Percentiles rank a stretch among this genome's conserved stretches.
Evolutionary conservation across 2,329 filamentous ascomycete genomes (phyloP).

Genomic region (Fonsecaea multimorphosa): DNA sequence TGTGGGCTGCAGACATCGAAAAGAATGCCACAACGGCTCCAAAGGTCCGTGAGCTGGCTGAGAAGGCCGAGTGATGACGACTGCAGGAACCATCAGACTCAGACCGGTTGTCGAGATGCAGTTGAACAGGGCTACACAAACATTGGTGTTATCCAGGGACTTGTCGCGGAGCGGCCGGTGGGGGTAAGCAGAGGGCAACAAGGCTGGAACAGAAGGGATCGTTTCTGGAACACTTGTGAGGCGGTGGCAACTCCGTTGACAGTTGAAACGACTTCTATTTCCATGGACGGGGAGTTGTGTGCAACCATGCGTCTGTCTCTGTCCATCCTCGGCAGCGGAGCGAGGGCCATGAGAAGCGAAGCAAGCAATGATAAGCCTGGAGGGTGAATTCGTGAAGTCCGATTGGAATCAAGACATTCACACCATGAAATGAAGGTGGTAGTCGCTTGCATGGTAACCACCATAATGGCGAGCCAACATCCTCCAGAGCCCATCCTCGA

Average conservation of each 20-base stretch:
- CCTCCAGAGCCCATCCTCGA: background rate
- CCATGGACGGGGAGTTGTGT: background rate
- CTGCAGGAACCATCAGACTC: background rate
- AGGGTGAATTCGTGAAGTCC: background rate
- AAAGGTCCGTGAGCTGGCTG: conserved; percentile 42
- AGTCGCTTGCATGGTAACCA: background rate
- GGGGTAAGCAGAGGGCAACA: conserved; percentile 5
- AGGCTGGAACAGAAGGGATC: background rate
- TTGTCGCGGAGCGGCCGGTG: conserved; percentile 8
- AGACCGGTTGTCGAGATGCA: background rate
- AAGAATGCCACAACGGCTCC: conserved; percentile 44
- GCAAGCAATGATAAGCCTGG: conserved; percentile 1
- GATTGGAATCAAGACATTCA: background rate
- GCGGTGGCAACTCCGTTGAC: conserved; percentile 18
- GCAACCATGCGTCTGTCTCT: conserved; percentile 3
- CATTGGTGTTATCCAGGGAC: background rate
- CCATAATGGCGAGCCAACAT: background rate
- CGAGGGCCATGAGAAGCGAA: background rate
- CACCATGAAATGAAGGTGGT: background rate
- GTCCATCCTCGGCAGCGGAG: conserved; percentile 2
- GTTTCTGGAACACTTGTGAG: background rate
- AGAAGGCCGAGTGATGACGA: conserved; percentile 42
- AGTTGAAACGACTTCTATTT: conserved; percentile 16
- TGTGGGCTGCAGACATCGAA: conserved; percentile 93
- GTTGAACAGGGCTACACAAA: conserved; percentile 13